phyloP scores from a whole-genome alignment of 1,284 basidiomycete species.

The Sanghuangporus sanghuang region DNA sequence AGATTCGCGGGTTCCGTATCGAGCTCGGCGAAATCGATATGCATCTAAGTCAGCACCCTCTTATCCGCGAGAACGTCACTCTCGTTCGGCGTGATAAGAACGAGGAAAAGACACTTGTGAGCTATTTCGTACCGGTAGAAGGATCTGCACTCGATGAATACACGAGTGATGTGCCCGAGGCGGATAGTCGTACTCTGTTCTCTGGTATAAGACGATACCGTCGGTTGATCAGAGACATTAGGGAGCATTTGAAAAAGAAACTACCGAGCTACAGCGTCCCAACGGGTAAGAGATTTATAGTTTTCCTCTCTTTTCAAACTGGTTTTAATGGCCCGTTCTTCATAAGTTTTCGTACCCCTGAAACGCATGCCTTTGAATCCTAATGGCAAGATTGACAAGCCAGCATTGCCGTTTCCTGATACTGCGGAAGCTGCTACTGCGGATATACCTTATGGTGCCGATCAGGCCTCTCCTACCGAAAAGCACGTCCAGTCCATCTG shows the following conservation, averaged over 20 bases:
- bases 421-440: slow-evolving; percentile 68
- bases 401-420: slow-evolving; percentile 97
- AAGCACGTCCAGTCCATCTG: slow-evolving; percentile 80
- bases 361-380: slow-evolving; percentile 97
- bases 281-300: slow-evolving; percentile 48
- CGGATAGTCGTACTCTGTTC: slow-evolving; percentile 56
- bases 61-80: slow-evolving; percentile 95
- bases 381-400: slow-evolving; percentile 99
- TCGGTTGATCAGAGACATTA: slow-evolving; percentile 86
- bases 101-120: slow-evolving; percentile 98
- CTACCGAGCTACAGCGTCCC: slow-evolving; percentile 92
- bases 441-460: slow-evolving; percentile 28
- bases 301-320: slow-evolving; percentile 14
- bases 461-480: slow-evolving; percentile 61
- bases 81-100: slow-evolving; percentile 97
- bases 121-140: slow-evolving; percentile 94
- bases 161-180: slow-evolving; percentile 67
- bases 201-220: slow-evolving; percentile 81
- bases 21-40: slow-evolving; percentile 99
- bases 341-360: slow-evolving; percentile 87
- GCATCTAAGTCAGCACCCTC: slow-evolving; percentile 89
- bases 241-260: slow-evolving; percentile 97
- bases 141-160: slow-evolving; percentile 68
- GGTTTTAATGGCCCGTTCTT: slow-evolving; percentile 42
- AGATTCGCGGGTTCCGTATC: slow-evolving; percentile 99